Conservation (phyloP, 352 stramenopile species). For the Halophytophthora batemanensis region DNA sequence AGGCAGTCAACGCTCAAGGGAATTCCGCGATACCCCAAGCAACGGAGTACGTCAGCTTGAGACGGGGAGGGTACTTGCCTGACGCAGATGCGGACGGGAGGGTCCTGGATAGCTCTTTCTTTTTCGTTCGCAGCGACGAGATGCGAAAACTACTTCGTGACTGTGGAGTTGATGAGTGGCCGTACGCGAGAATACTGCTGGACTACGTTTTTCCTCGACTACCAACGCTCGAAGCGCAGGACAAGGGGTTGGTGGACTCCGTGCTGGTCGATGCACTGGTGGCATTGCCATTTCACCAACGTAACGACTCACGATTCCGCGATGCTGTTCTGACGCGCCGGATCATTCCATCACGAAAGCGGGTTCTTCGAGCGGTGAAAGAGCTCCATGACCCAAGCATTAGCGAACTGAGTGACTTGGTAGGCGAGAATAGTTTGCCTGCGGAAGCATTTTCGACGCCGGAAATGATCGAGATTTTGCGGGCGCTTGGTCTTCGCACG, state of each 20-base stretch:
- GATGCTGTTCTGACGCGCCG: constrained; percentile 31
- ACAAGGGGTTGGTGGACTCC: constrained; percentile 40
- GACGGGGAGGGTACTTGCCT: constrained; percentile 38
- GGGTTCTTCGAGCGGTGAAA: constrained; percentile 39
- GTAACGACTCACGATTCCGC: constrained; percentile 46
- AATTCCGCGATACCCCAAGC: neutral
- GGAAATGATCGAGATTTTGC: constrained; percentile 50
- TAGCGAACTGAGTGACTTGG: constrained; percentile 55
- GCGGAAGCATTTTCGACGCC: constrained; percentile 39
- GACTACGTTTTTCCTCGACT: constrained; percentile 63
- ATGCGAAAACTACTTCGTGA: constrained; percentile 47
- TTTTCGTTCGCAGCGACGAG: constrained; percentile 28
- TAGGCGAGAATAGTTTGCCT: constrained; percentile 68
- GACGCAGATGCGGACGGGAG: constrained; percentile 36
- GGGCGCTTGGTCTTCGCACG: constrained; percentile 50
- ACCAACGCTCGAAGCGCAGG: constrained; percentile 23
- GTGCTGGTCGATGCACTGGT: constrained; percentile 48
- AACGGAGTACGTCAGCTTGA: constrained; percentile 24
- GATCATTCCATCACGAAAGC: constrained; percentile 59
- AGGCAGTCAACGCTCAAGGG: neutral
- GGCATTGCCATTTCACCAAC: constrained; percentile 50
- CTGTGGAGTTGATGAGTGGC: constrained; percentile 53
- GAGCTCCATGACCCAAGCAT: constrained; percentile 75
- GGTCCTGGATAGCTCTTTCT: constrained; percentile 54
- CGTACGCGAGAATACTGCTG: constrained; percentile 49